Percentiles rank a stretch among this genome's conserved stretches.
These are phyloP conservation scores for Protomyces inundatus DNA, from an alignment of 1,139 yeast species.

Conservation along the genomic window DNA sequence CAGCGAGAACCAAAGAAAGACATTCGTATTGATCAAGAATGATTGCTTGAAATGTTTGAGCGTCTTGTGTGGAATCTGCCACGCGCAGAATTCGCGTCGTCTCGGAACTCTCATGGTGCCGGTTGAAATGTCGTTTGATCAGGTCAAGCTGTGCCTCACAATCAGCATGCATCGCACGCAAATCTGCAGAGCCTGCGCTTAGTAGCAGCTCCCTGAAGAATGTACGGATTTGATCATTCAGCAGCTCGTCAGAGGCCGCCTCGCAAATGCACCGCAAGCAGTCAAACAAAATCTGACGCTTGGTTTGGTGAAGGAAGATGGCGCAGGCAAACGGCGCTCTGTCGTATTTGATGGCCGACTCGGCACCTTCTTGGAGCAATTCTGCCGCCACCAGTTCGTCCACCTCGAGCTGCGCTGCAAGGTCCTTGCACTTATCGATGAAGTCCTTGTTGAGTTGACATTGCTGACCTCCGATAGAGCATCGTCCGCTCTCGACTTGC, in stretches of 20 bases:
- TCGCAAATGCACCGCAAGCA: constrained; percentile 2
- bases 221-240: background rate
- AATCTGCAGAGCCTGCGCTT: background rate
- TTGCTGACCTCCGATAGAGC: background rate
- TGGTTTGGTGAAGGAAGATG: constrained; percentile 8
- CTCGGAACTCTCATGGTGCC: background rate
- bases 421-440: constrained; percentile 11
- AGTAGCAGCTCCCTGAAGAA: background rate
- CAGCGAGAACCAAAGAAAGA: background rate
- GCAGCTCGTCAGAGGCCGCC: background rate
- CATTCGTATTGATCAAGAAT: constrained; percentile 13
- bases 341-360: constrained; percentile 5
- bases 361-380: constrained; percentile 15
- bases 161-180: background rate
- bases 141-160: background rate
- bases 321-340: constrained; percentile 21
- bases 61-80: background rate
- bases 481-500: background rate
- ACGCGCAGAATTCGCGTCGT: background rate
- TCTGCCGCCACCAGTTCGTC: constrained; percentile 24
- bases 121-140: background rate
- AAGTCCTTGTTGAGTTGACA: constrained; percentile 24
- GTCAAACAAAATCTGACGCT: constrained; percentile 7
- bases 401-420: constrained; percentile 16
- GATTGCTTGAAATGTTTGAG: background rate